phyloP scores from a whole-genome alignment of 2,329 filamentous ascomycete genomes.

The Microthyrium microscopicum region DNA sequence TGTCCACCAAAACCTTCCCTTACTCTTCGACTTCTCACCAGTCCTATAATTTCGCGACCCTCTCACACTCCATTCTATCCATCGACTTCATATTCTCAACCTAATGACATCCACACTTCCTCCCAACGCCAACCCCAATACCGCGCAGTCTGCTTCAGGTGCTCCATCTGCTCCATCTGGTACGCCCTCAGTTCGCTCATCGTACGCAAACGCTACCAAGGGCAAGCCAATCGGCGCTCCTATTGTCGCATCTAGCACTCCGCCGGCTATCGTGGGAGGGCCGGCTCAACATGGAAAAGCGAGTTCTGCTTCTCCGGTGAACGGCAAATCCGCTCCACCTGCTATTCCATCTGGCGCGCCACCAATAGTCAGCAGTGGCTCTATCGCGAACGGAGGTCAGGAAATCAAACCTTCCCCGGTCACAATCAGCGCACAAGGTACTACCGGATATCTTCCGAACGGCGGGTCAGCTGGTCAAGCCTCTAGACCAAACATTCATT shows the following conservation, averaged over 20 bases:
- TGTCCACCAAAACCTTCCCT: background rate
- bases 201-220: constrained; percentile 47
- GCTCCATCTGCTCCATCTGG: constrained; percentile 31
- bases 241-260: constrained; percentile 32
- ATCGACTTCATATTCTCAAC: constrained; percentile 1
- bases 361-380: constrained; percentile 45
- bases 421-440: constrained; percentile 74
- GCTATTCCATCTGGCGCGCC: constrained; percentile 46
- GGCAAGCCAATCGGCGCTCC: constrained; percentile 30
- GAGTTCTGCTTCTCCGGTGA: constrained; percentile 60
- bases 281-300: constrained; percentile 37
- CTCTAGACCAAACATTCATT: constrained; percentile 51
- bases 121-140: constrained; percentile 32
- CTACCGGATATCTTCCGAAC: constrained; percentile 60
- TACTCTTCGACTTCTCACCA: background rate
- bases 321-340: constrained; percentile 59
- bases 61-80: constrained; percentile 1
- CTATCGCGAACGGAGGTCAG: constrained; percentile 58
- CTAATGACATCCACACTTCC: background rate
- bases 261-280: constrained; percentile 36
- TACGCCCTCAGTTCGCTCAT: constrained; percentile 35
- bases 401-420: constrained; percentile 75
- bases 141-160: constrained; percentile 38
- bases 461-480: constrained; percentile 40
- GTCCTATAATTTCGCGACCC: constrained; percentile 2